Conservation (phyloP, 148 eudicot genomes). For the Chenopodium berlandieri region DNA sequence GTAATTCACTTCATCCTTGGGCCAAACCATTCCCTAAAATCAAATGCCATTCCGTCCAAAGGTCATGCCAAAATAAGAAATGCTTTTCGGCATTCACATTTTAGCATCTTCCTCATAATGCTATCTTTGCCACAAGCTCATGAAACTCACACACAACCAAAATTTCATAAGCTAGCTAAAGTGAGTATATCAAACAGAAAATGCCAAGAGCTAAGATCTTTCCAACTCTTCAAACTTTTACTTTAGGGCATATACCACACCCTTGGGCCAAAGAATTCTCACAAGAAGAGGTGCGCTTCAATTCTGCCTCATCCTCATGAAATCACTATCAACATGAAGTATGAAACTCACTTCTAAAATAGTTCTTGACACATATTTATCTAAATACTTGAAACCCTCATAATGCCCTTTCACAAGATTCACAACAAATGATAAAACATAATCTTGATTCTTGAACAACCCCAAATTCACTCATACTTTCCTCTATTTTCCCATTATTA, state of each 20-base stretch:
- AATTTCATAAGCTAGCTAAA: conserved; percentile 5
- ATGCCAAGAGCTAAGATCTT: background rate
- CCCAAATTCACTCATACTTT: background rate
- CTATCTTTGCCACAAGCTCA: background rate
- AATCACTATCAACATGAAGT: background rate
- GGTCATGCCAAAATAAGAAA: background rate
- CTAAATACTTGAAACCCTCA: background rate
- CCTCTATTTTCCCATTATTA: background rate
- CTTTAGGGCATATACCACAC: background rate
- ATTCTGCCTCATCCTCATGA: background rate
- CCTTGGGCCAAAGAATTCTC: background rate
- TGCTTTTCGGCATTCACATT: background rate
- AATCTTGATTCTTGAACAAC: no score
- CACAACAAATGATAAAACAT: background rate
- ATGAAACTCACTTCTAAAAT: background rate
- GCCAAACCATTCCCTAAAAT: background rate
- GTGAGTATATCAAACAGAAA: background rate
- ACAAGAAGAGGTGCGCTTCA: background rate
- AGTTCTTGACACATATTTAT: background rate
- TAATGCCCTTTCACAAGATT: background rate
- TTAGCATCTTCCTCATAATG: background rate
- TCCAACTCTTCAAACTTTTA: background rate
- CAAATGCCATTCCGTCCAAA: background rate
- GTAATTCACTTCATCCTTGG: background rate
- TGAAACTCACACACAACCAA: background rate